Evolutionary conservation across 129 eudicot species (phyloP), one percentile per base, ranked within the genome.

Genomic region (Gnaphalium uliginosum): DNA sequence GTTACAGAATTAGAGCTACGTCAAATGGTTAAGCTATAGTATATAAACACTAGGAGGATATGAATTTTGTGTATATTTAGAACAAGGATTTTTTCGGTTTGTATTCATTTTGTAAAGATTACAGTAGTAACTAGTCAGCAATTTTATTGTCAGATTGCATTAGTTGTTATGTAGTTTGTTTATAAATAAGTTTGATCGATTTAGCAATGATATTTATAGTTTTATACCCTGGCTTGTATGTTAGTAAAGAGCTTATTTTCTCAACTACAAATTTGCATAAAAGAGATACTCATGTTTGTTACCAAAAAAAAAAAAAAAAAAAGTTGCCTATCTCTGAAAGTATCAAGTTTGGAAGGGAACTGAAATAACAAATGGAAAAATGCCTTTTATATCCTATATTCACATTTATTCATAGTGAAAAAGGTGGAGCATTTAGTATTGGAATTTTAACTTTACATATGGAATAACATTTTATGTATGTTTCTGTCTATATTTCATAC

Each of bases 161-260:
- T 37, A 35, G 46, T 60, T 39, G 21, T 43, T 29, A 43, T 61
- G 60, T 8, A 30, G 51, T 64, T 43, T 17, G 15, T 10, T 43
- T 8, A 41, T 11, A 41, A 11, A 5, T 10, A 41, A 41, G 14
- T 41, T 41, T 0, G 50, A 41, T 41, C 15, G 2, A 17, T n/a
- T 72, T 15, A 2, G 17, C 33, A 10, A 56, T 22, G 51, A 24
- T 22, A 29, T 23, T 7, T 56, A 4, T n/a, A 19, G 10, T 54
- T 54, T 54, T 54, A 30, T 72, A 23, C 30, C 22, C 27, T 72
- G 66, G 53, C 22, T n/a, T n/a, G 30, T 50, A 32, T 66, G 33
- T 72, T 18, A 72, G 51, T 22, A 29, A 19, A 2, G 21, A 21
- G 23, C 33, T 22, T 76, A 21, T 8, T 33, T 50, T 25, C n/a